Conservation (phyloP, 2,329 filamentous ascomycete species). For the Zasmidium cellare region DNA sequence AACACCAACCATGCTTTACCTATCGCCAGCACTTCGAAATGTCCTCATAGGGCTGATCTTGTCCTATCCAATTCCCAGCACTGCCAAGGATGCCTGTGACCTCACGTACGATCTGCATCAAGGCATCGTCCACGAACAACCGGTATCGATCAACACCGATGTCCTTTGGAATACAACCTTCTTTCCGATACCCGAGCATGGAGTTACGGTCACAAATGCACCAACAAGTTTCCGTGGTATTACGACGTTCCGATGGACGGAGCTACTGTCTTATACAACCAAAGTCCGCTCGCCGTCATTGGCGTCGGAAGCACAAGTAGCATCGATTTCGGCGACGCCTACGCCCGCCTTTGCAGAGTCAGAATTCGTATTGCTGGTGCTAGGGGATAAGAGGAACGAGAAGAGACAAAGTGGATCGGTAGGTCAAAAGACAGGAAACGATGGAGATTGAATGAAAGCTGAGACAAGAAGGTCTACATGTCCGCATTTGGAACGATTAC, state of each 20-base stretch:
- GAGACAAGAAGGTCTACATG: conserved; percentile 21
- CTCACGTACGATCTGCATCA: conserved; percentile 8
- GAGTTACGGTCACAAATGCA: conserved; percentile 31
- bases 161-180: conserved; percentile 32
- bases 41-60: conserved; percentile 15
- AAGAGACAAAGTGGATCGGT: conserved; percentile 24
- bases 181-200: conserved; percentile 24
- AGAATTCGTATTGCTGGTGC: conserved; percentile 21
- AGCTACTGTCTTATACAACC: conserved; percentile 11
- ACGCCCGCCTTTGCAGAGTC: conserved; percentile 7
- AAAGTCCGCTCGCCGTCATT: not conserved
- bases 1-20: not conserved
- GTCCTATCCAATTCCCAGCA: conserved; percentile 1
- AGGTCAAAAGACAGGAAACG: not conserved
- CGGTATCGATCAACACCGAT: conserved; percentile 29
- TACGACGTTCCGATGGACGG: conserved; percentile 30
- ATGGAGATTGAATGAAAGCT: not conserved
- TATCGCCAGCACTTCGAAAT: conserved; percentile 10
- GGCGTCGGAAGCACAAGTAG: not conserved
- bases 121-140: conserved; percentile 28
- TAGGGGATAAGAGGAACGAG: conserved; percentile 5
- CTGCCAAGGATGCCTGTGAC: conserved; percentile 13
- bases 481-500: conserved; percentile 29
- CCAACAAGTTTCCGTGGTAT: conserved; percentile 30
- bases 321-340: conserved; percentile 7